Percentiles rank a stretch among this genome's conserved stretches.
These are phyloP conservation scores for Nemania sp. DNA, from an alignment of 2,329 filamentous ascomycete species.

Conservation along the genomic window DNA sequence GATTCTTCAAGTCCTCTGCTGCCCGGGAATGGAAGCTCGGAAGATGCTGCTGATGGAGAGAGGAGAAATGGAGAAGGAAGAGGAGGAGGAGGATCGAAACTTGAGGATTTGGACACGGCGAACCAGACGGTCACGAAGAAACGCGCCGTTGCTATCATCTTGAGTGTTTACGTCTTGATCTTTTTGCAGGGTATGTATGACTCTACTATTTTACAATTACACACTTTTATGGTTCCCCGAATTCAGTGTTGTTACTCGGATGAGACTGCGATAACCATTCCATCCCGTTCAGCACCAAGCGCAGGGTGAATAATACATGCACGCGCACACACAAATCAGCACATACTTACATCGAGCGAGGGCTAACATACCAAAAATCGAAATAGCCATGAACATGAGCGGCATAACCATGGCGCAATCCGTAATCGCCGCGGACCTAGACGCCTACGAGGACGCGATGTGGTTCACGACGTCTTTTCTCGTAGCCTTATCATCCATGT, in stretches of 20 bases:
- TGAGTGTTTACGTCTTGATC: constrained; percentile 59
- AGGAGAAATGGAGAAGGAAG: no score
- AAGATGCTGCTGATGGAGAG: no score
- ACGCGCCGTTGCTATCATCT: constrained; percentile 50
- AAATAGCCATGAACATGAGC: constrained; percentile 68
- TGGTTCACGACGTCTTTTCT: constrained; percentile 85
- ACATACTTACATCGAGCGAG: no score
- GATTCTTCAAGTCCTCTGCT: not conserved
- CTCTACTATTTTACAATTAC: no score
- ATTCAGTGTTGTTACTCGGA: no score
- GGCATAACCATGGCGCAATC: constrained; percentile 82
- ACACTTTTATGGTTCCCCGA: not conserved
- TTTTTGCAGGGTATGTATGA: constrained; percentile 66
- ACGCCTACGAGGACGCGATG: constrained; percentile 71
- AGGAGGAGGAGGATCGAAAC: no score
- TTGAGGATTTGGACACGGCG: constrained; percentile 32
- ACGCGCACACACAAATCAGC: not conserved
- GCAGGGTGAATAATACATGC: not conserved
- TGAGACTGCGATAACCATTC: no score
- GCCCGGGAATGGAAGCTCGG: no score
- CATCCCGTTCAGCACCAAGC: no score
- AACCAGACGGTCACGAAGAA: constrained; percentile 37
- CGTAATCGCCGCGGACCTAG: constrained; percentile 72
- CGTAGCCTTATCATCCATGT: constrained; percentile 61
- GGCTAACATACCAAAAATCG: no score